Base-by-base conservation (phyloP, 805 yeast genomes). In the Starmerella bombi region DNA sequence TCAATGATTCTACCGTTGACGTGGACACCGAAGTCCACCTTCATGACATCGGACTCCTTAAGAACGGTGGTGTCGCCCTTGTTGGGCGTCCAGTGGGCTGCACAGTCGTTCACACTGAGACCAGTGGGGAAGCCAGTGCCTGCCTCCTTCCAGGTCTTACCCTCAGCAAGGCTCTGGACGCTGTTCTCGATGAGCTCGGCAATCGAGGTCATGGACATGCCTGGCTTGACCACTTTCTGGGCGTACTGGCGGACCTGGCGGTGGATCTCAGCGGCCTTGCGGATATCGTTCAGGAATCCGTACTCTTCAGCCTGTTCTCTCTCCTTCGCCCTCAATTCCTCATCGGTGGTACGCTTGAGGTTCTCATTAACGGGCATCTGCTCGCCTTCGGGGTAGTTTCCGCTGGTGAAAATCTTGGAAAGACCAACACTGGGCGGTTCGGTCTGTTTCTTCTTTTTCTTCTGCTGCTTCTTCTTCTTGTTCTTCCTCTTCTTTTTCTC, bases 91-190 rank as follows among this genome's bases (percentile, higher is more conserved):
- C 85, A 91, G 59, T 91, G 99, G 0, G 98, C 98, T 20, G 99
- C 99, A 57, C 84, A 78, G 57, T 85, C 81, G 62, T 91, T 91
- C 49, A 88, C 61, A 1, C 94, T 83, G 30, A 91, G 71, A 44
- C 99, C 99, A n/a, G 96, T 85, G 37, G 99, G 99, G 70, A 91
- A 91, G 5, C 97, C 99, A 54, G 86, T 75, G 30, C 99, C 99
- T 15, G 84, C 91, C 20, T 63, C 59, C 36, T 58, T 57, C 45
- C 71, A 68, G 23, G 72, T 69, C 39, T 66, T 67, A 37, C 78
- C 79, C 32, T 71, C 79, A 14, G 85, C 70, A 52, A 78, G 74
- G 4, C 75, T 71, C 52, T 97, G 71, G 6, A 81, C 80, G 0
- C 88, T 72, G 56, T 84, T 74, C 61, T 91, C 99, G 52, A 91